These are phyloP conservation scores for Areca catechu DNA, from an alignment of 176 grass and related monocot genomes.

Conservation along the genomic window DNA sequence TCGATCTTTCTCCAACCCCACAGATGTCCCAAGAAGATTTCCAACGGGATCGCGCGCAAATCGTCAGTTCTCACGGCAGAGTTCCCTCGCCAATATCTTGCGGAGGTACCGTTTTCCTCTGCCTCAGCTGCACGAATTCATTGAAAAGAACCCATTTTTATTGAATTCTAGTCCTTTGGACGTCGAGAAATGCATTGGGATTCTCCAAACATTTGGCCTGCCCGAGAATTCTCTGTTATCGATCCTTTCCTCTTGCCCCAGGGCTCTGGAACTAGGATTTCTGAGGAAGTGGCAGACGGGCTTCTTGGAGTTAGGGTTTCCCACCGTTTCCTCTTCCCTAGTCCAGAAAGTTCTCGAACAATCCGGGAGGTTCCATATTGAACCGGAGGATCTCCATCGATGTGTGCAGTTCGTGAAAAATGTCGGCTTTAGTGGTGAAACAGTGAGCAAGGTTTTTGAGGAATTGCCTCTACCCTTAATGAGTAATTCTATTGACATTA, in stretches of 20 bases:
- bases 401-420: conserved; percentile 12
- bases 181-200: conserved; percentile 17
- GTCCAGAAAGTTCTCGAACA: conserved; percentile 20
- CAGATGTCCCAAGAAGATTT: background rate
- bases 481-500: conserved; percentile 15
- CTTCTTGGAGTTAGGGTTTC: conserved; percentile 3
- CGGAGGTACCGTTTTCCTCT: conserved; percentile 16
- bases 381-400: background rate
- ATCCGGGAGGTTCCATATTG: conserved; percentile 8
- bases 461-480: conserved; percentile 19
- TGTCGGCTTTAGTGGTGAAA: conserved; percentile 26
- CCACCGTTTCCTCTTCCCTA: conserved; percentile 3
- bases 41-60: background rate
- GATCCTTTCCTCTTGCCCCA: conserved; percentile 12
- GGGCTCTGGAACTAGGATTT: conserved; percentile 5
- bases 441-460: conserved; percentile 10
- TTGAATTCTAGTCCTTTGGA: conserved; percentile 7
- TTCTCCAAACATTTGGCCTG: conserved; percentile 9
- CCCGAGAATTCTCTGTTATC: conserved; percentile 6
- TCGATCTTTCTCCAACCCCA: conserved; percentile 7
- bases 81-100: conserved; percentile 16
- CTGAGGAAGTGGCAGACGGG: conserved; percentile 9
- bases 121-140: conserved; percentile 13
- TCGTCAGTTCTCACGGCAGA: conserved; percentile 6
- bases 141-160: conserved; percentile 20